Evolutionary conservation across 179 eudicot species (phyloP).

Genomic region (Spergularia azorica): DNA sequence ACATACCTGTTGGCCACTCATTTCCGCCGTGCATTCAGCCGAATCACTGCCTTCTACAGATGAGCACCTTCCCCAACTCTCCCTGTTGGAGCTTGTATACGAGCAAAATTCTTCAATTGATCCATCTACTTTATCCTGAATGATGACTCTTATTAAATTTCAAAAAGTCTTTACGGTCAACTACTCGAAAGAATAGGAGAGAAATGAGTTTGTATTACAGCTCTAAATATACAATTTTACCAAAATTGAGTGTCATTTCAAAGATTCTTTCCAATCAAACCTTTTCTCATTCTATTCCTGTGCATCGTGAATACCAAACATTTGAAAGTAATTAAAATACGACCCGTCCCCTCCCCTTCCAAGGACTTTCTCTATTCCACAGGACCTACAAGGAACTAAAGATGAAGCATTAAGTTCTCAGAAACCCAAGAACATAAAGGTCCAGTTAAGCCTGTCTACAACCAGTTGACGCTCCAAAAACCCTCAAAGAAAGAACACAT

Average conservation of each 20-base stretch:
- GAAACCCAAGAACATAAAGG: not conserved
- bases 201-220: not conserved
- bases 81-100: conserved; percentile 74
- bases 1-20: conserved; percentile 50
- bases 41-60: conserved; percentile 69
- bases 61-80: conserved; percentile 92
- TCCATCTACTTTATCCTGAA: conserved; percentile 52
- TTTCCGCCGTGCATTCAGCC: conserved; percentile 32
- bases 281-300: no score
- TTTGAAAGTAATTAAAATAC: no score
- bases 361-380: no score
- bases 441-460: conserved; percentile 1
- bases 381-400: not conserved
- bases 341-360: no score
- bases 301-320: no score
- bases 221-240: not conserved
- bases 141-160: conserved; percentile 8
- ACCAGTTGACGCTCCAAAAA: not conserved
- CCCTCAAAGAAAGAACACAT: not conserved
- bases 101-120: conserved; percentile 68
- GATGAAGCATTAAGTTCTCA: not conserved
- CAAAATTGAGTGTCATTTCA: no score
- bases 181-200: not conserved
- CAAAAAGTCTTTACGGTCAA: not conserved
- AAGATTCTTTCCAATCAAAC: no score